Conservation (phyloP, 148 eudicot genomes). For the Agrostemma githago region DNA sequence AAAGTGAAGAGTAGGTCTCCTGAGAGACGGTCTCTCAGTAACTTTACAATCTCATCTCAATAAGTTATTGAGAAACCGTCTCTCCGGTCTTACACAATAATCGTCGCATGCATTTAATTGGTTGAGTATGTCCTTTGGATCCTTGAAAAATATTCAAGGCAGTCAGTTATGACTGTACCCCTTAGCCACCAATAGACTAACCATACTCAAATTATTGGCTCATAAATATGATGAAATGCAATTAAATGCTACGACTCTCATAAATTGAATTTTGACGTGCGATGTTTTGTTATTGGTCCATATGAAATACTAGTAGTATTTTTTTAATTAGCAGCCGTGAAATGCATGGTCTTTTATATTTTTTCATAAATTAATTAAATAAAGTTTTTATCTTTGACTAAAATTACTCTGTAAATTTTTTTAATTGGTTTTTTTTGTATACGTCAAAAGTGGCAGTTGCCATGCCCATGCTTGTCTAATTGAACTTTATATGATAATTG, state of each 20-base stretch:
- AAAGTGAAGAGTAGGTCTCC: too few relatives aligned
- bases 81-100: too few relatives aligned
- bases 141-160: not conserved
- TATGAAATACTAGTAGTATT: not conserved
- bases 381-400: not conserved
- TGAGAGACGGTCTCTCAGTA: too few relatives aligned
- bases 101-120: too few relatives aligned
- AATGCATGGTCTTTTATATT: not conserved
- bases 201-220: not conserved
- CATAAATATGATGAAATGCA: not conserved
- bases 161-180: not conserved
- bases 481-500: conserved; percentile 5
- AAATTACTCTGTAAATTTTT: not conserved
- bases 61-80: too few relatives aligned
- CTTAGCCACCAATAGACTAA: not conserved
- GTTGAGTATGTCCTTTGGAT: not conserved
- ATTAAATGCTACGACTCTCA: not conserved
- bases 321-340: not conserved
- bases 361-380: not conserved
- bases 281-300: not conserved
- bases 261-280: not conserved
- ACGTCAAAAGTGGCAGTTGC: not conserved
- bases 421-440: not conserved
- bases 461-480: not conserved
- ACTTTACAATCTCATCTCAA: too few relatives aligned